phyloP scores from a whole-genome alignment of 2,329 filamentous ascomycete species.

The Penicillium corylophilum region DNA sequence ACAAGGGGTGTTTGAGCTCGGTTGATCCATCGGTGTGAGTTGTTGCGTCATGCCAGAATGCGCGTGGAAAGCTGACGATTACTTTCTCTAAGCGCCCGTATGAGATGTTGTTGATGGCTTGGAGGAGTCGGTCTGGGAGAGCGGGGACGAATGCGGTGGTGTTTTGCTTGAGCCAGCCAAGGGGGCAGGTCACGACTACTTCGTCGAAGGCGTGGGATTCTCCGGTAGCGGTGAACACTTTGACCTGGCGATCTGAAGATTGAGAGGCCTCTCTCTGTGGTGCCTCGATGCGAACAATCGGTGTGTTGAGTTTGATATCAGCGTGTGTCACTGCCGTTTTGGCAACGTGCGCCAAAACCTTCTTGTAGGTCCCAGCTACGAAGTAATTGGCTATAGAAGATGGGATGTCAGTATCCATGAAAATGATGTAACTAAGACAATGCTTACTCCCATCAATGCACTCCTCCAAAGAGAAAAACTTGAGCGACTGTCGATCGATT shows the following conservation, averaged over 20 bases:
- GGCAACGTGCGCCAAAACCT: slow-evolving; percentile 56
- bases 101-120: slow-evolving; percentile 50
- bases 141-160: slow-evolving; percentile 45
- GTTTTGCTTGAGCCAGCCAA: slow-evolving; percentile 56
- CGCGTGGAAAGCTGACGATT: slow-evolving; percentile 67
- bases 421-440: background rate
- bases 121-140: slow-evolving; percentile 42
- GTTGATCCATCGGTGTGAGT: background rate
- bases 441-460: slow-evolving; percentile 60
- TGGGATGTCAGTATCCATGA: background rate
- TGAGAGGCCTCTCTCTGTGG: slow-evolving; percentile 11
- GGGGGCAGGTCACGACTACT: slow-evolving; percentile 52
- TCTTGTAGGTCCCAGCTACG: slow-evolving; percentile 60
- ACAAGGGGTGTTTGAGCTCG: slow-evolving; percentile 52
- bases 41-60: slow-evolving; percentile 68
- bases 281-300: slow-evolving; percentile 43
- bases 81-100: slow-evolving; percentile 51
- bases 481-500: slow-evolving; percentile 60
- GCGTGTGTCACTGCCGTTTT: slow-evolving; percentile 49
- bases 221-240: slow-evolving; percentile 41
- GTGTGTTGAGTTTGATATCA: slow-evolving; percentile 49
- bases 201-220: slow-evolving; percentile 48
- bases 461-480: slow-evolving; percentile 66
- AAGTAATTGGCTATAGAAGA: slow-evolving; percentile 58
- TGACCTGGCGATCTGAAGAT: slow-evolving; percentile 37